Evolutionary conservation across 1,284 basidiomycete species (phyloP).

Genomic region (Apiotrichum veenhuisii): DNA sequence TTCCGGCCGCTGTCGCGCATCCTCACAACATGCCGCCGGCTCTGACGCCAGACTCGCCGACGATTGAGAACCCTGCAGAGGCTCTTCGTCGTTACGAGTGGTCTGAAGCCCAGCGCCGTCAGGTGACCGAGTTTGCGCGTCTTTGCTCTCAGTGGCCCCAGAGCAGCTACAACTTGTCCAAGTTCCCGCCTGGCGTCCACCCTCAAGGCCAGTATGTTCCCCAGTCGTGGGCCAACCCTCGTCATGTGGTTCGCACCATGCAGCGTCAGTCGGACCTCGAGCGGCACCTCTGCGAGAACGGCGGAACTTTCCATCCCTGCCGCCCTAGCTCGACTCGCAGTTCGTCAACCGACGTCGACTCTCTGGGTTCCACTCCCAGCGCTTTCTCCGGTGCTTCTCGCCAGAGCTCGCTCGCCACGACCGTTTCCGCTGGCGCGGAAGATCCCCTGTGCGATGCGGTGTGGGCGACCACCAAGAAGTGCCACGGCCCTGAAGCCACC

Average conservation of each 20-base stretch:
- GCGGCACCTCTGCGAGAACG: conserved; percentile 19
- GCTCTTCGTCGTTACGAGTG: conserved; percentile 27
- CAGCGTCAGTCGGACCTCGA: conserved; percentile 58
- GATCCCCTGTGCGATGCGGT: conserved; percentile 16
- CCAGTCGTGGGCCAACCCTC: conserved; percentile 65
- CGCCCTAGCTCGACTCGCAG: conserved; percentile 11
- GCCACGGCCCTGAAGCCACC: conserved; percentile 1
- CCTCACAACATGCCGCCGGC: conserved; percentile 22
- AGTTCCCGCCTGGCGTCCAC: conserved; percentile 47
- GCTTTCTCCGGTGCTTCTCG: conserved; percentile 18
- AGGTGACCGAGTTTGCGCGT: conserved; percentile 37
- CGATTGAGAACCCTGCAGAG: conserved; percentile 19
- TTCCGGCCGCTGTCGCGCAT: conserved; percentile 18
- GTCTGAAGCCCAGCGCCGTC: conserved; percentile 33
- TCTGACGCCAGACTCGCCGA: conserved; percentile 15
- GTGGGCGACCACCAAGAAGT: conserved; percentile 11
- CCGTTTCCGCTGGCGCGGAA: conserved; percentile 5
- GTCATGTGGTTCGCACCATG: conserved; percentile 60
- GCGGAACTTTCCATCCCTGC: conserved; percentile 28
- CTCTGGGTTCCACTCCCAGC: conserved; percentile 18
- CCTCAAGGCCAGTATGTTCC: conserved; percentile 58
- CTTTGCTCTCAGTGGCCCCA: conserved; percentile 63
- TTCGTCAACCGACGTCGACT: conserved; percentile 22
- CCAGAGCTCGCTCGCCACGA: conserved; percentile 23
- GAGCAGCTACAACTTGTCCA: conserved; percentile 72